Conservation (phyloP, 83 land plant genomes). For the Thuja plicata region DNA sequence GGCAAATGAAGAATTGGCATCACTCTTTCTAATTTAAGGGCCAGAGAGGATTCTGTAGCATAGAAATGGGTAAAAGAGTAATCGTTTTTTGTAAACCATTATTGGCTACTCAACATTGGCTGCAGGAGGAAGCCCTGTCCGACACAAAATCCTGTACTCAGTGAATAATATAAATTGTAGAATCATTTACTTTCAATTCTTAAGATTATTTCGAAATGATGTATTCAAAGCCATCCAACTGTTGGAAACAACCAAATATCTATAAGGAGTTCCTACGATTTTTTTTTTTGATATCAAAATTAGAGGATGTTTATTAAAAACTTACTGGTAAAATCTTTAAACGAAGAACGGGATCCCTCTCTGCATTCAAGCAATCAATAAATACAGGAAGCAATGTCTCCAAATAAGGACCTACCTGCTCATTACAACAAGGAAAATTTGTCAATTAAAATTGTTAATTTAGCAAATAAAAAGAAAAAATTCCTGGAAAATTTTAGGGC, state of each 20-base stretch:
- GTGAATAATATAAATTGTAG: too few relatives aligned
- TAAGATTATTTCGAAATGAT: neutral
- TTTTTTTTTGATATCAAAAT: too few relatives aligned
- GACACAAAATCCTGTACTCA: neutral
- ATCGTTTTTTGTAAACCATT: neutral
- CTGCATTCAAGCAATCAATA: conserved; percentile 13
- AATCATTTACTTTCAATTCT: neutral
- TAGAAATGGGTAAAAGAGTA: too few relatives aligned
- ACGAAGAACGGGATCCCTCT: conserved; percentile 26
- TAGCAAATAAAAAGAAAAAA: neutral
- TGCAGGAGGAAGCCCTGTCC: neutral
- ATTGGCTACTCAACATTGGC: neutral
- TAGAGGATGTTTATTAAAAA: neutral
- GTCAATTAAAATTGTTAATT: neutral
- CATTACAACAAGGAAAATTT: neutral
- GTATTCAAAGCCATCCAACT: neutral
- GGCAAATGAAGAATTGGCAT: too few relatives aligned
- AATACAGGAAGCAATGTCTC: conserved; percentile 21
- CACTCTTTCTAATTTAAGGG: neutral
- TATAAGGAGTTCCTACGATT: neutral
- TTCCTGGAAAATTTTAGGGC: neutral
- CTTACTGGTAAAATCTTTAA: neutral
- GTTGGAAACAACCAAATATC: neutral
- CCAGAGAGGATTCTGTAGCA: neutral
- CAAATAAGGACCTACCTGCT: conserved; percentile 21